Base-by-base conservation (phyloP, 2,329 filamentous ascomycete genomes). In the Colletotrichum higginsianum region DNA sequence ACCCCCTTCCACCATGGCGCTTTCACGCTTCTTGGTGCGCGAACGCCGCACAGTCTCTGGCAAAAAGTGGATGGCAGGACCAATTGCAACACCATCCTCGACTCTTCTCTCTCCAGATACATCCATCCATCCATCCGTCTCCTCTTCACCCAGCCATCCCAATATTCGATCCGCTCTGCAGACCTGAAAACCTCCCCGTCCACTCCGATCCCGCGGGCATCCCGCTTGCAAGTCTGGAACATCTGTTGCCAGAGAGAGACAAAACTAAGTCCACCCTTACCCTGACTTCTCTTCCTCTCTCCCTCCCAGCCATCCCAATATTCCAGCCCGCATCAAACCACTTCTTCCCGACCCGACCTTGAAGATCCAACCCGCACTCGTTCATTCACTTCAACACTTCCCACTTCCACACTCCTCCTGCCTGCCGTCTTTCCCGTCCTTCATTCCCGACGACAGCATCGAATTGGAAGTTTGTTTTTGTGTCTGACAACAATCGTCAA, bases 111-210 rank as follows among this genome's bases (percentile, higher is more conserved):
- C 66, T 56, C 42, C 61, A 66, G 57, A 72, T 58, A 47, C 52
- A 65, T 65, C 52, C 49, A 61, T 74, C 58, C 57, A 66, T 46
- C 35, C 35, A 38, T 38, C 35, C 35, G 35, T 38, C 35, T 38
- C 35, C 53, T 65, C 71, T 55, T 46, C 66, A 71, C 64, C 73
- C 74, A 75, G 74, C 74, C 71, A 75, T 74, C 73, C 61, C 63
- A 72, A 75, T 75, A 75, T 66, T 74, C 71, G 66, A 66, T 56
- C 55, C n/a, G 55, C n/a, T 69, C 61, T 65, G 61, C 42, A 65
- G 46, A 49, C 60, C n/a, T 70, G 58, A 52, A 71, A 67, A 71
- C 68, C 52, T 67, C 50, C 46, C 64, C 50, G 56, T 44, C 30
- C 46, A 18, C 44, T 38, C 67, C 61, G 58, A 73, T 35, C 21